phyloP scores from a whole-genome alignment of 306 rosid species.

The Nissolia schottii region DNA sequence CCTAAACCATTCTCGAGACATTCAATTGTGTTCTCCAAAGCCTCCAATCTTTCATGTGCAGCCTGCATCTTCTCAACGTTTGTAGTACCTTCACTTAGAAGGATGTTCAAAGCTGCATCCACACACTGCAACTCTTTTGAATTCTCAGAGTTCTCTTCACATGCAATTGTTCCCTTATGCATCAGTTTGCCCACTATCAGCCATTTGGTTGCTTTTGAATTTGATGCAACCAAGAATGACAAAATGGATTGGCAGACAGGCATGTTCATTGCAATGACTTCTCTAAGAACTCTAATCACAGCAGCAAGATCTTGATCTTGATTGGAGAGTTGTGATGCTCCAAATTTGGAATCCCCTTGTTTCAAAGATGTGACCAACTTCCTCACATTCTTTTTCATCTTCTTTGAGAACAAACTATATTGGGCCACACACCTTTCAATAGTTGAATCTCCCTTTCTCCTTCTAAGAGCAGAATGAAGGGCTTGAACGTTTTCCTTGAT shows the following conservation, averaged over 20 bases:
- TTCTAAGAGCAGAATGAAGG: conserved; percentile 60
- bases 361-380: conserved; percentile 36
- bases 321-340: background rate
- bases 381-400: conserved; percentile 52
- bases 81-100: background rate
- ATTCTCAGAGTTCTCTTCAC: conserved; percentile 22
- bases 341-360: conserved; percentile 39
- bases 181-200: conserved; percentile 38
- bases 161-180: conserved; percentile 34
- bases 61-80: conserved; percentile 29
- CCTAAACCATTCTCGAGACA: conserved; percentile 51
- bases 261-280: conserved; percentile 28
- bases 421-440: conserved; percentile 34
- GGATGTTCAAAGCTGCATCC: conserved; percentile 27
- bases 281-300: conserved; percentile 31
- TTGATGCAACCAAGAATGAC: conserved; percentile 33
- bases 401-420: conserved; percentile 43
- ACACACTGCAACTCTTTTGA: conserved; percentile 41
- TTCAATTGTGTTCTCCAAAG: conserved; percentile 45
- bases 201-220: conserved; percentile 33
- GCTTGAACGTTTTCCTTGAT: conserved; percentile 45
- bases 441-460: conserved; percentile 54
- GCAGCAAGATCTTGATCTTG: conserved; percentile 30
- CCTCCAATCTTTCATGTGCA: conserved; percentile 34
- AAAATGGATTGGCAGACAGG: conserved; percentile 41